These are phyloP conservation scores for Cordyceps militaris DNA, from an alignment of 2,329 filamentous ascomycete genomes.

Conservation along the genomic window DNA sequence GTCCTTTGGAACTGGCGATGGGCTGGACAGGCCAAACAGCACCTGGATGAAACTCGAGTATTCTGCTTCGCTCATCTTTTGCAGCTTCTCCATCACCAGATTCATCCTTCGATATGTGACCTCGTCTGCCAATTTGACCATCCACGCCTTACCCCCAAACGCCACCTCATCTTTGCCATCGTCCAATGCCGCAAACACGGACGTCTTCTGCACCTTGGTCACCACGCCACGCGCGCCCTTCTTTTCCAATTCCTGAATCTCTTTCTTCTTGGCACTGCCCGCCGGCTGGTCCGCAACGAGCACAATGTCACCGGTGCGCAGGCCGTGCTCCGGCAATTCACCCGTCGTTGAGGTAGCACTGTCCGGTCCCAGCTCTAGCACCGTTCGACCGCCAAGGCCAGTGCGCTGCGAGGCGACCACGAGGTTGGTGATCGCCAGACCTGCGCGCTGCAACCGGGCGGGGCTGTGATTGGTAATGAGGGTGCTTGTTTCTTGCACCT, in stretches of 20 bases:
- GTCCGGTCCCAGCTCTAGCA: conserved; percentile 73
- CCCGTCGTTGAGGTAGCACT: conserved; percentile 50
- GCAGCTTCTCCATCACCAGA: conserved; percentile 51
- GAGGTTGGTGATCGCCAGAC: conserved; percentile 74
- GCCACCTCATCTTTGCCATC: conserved; percentile 48
- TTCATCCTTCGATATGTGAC: conserved; percentile 63
- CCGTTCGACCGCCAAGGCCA: conserved; percentile 82
- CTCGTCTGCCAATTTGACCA: conserved; percentile 62
- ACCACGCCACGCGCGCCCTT: conserved; percentile 66
- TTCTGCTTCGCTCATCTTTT: conserved; percentile 49
- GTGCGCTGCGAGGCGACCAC: conserved; percentile 70
- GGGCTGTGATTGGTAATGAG: conserved; percentile 64
- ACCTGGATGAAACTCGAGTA: conserved; percentile 56
- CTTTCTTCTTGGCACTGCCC: conserved; percentile 64
- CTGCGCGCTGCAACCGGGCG: conserved; percentile 62
- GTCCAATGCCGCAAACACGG: conserved; percentile 62
- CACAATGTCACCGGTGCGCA: conserved; percentile 72
- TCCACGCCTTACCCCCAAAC: conserved; percentile 48
- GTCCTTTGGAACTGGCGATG: conserved; percentile 40
- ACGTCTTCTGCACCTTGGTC: conserved; percentile 50
- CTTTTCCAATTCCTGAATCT: conserved; percentile 63
- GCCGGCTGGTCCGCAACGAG: conserved; percentile 67
- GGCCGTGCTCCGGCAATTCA: conserved; percentile 66
- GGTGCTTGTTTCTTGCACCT: conserved; percentile 61
- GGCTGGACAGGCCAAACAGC: conserved; percentile 52